These are phyloP conservation scores for Dichotomocladium elegans DNA, from an alignment of 371 early-diverging fungal genomes.

Conservation along the genomic window DNA sequence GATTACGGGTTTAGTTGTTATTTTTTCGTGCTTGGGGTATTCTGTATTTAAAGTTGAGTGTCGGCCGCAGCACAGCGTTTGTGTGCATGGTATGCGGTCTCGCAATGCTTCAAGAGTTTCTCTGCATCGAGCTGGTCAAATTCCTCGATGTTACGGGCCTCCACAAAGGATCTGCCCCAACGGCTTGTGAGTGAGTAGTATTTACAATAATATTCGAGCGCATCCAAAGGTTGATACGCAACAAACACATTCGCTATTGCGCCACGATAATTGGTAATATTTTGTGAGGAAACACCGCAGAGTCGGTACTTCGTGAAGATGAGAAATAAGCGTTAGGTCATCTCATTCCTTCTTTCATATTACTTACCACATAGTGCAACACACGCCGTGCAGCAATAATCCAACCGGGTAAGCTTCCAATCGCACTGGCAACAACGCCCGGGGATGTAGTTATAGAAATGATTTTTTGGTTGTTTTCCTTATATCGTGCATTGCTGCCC, in stretches of 20 bases:
- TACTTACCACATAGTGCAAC: slow-evolving; percentile 44
- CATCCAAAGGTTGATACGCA: slow-evolving; percentile 36
- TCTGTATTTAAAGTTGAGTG: too few relatives aligned
- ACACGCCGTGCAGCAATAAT: slow-evolving; percentile 32
- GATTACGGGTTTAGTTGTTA: too few relatives aligned
- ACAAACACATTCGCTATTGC: slow-evolving; percentile 48
- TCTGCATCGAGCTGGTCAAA: slow-evolving; percentile 25
- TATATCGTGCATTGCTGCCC: slow-evolving; percentile 47
- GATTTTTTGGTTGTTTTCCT: slow-evolving; percentile 16
- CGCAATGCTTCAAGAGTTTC: slow-evolving; percentile 29
- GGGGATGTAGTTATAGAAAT: slow-evolving; percentile 62
- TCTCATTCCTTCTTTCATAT: neutral
- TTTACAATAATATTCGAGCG: slow-evolving; percentile 41
- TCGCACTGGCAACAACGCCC: slow-evolving; percentile 67
- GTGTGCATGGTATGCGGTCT: slow-evolving; percentile 27
- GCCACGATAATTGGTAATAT: slow-evolving; percentile 54
- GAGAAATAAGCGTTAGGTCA: neutral
- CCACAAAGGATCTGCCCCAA: slow-evolving; percentile 42
- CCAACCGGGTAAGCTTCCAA: slow-evolving; percentile 52
- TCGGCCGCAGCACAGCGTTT: too few relatives aligned
- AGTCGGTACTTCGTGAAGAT: slow-evolving; percentile 28
- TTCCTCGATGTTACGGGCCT: slow-evolving; percentile 14
- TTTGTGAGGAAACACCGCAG: slow-evolving; percentile 55
- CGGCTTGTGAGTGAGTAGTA: slow-evolving; percentile 42
- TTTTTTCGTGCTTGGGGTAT: too few relatives aligned